Percentiles rank a stretch among this genome's conserved stretches.
Evolutionary conservation across 345 rosid genomes (phyloP).

Genomic region (Aquilaria sinensis): DNA sequence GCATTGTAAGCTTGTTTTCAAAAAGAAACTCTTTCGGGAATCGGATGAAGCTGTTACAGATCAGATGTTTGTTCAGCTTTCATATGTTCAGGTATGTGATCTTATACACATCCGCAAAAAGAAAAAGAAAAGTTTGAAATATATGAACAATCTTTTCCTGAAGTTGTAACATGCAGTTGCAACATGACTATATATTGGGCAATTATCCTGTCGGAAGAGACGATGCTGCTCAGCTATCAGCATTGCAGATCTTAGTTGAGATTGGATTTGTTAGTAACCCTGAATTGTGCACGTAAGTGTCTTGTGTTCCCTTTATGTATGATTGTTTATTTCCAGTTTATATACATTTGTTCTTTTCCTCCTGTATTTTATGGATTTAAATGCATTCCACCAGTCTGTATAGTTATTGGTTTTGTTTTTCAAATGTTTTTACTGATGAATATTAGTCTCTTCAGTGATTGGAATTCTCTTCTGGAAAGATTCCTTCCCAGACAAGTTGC

Average conservation of each 20-base stretch:
- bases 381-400: not conserved
- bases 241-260: constrained; percentile 89
- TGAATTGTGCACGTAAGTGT: constrained; percentile 82
- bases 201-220: constrained; percentile 99
- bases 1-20: constrained; percentile 84
- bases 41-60: constrained; percentile 95
- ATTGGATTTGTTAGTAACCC: constrained; percentile 83
- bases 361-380: not conserved
- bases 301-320: not conserved
- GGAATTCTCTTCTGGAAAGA: constrained; percentile 87
- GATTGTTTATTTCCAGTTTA: constrained; percentile 1
- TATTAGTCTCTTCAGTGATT: constrained; percentile 46
- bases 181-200: constrained; percentile 94
- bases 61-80: constrained; percentile 91
- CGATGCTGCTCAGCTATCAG: constrained; percentile 96
- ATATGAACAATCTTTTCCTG: constrained; percentile 12
- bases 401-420: not conserved
- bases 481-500: constrained; percentile 95
- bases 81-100: constrained; percentile 86
- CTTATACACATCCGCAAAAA: not conserved
- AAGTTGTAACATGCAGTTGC: constrained; percentile 53
- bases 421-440: constrained; percentile 11
- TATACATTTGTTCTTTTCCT: not conserved
- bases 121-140: not conserved
- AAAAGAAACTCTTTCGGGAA: constrained; percentile 91